Evolutionary conservation across 2,329 filamentous ascomycete genomes (phyloP).

Genomic region (Pseudopithomyces chartarum): DNA sequence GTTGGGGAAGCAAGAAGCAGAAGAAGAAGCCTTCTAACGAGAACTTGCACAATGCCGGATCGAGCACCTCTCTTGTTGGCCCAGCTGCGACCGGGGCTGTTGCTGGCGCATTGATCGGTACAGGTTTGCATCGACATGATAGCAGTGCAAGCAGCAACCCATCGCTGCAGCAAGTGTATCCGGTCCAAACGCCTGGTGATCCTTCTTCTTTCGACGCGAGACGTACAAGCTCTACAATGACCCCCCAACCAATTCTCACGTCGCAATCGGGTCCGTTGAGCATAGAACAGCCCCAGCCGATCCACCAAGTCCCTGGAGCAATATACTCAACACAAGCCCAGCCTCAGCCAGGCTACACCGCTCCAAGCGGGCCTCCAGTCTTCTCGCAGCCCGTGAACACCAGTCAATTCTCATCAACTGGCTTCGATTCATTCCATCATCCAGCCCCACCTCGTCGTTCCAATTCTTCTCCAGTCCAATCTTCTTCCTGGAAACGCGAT

Average conservation of each 20-base stretch:
- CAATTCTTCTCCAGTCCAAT: constrained; percentile 54
- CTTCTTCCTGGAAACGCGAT: constrained; percentile 46
- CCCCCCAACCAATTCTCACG: constrained; percentile 41
- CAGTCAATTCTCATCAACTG: constrained; percentile 23
- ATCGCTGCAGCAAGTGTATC: constrained; percentile 67
- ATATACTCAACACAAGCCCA: constrained; percentile 62
- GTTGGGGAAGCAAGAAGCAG: constrained; percentile 61
- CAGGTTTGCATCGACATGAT: constrained; percentile 55
- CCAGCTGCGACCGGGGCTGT: constrained; percentile 47
- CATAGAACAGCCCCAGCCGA: constrained; percentile 84
- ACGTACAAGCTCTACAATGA: constrained; percentile 56
- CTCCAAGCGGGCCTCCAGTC: constrained; percentile 48
- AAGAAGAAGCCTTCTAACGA: constrained; percentile 41
- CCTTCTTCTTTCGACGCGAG: constrained; percentile 64
- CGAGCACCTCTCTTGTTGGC: constrained; percentile 43
- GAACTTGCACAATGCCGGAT: constrained; percentile 40
- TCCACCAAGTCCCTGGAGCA: constrained; percentile 71
- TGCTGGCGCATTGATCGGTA: constrained; percentile 52
- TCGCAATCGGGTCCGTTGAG: constrained; percentile 59
- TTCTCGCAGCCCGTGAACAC: constrained; percentile 39
- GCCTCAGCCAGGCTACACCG: constrained; percentile 46
- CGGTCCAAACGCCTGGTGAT: constrained; percentile 67
- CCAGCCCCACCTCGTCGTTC: constrained; percentile 45
- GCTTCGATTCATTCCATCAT: constrained; percentile 27
- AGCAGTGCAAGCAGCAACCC: constrained; percentile 54